Evolutionary conservation across 2,329 filamentous ascomycete genomes (phyloP), one percentile per base, ranked within the genome.

Genomic region (Clarireedia paspali): DNA sequence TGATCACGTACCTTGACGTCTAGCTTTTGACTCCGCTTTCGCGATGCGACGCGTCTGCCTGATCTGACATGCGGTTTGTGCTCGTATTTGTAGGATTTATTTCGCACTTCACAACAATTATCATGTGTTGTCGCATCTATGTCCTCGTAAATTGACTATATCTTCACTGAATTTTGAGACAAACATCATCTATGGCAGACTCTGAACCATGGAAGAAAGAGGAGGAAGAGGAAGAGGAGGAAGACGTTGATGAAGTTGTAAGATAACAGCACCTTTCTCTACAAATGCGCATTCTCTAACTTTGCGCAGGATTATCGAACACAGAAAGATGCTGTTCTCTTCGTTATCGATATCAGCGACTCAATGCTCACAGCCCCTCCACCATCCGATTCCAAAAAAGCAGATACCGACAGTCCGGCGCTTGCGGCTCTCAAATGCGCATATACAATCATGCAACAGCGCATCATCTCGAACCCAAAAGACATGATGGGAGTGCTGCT

Each of bases 401-500:
- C 84, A 45, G 87, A 89, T 61, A 83, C 77, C 56, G 89, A 92
- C 66, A 91, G 88, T 46, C 84, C 92, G 4, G 78, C 90, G 0
- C 79, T 86, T 52, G 91, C 92, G 15, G 91, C 94, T 4, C 74
- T 99, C 50, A 96, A 96, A 77, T 96, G 90, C 66, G 94, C 92
- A 57, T 95, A 95, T 67, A 84, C 90, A 67, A 77, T 99, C 53
- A 96, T 99, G 89, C 90, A 97, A 73, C 92, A 97, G 74, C 89
- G 94, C 64, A 97, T 99, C 71, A 97, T 99, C 65, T 92, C 92
- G 3, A 92, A 91, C 59, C 94, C 94, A 1, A 91, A 87, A 67
- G 94, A 99, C 60, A 95, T 96, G 89, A 96, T 99, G 81, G 91
- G 92, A 2, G 87, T 99, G 26, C 71, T 99, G 39, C 77, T 99